Evolutionary conservation across 208 protist species (phyloP), one percentile per base, ranked within the genome.

Genomic region (Leishmania tropica): DNA sequence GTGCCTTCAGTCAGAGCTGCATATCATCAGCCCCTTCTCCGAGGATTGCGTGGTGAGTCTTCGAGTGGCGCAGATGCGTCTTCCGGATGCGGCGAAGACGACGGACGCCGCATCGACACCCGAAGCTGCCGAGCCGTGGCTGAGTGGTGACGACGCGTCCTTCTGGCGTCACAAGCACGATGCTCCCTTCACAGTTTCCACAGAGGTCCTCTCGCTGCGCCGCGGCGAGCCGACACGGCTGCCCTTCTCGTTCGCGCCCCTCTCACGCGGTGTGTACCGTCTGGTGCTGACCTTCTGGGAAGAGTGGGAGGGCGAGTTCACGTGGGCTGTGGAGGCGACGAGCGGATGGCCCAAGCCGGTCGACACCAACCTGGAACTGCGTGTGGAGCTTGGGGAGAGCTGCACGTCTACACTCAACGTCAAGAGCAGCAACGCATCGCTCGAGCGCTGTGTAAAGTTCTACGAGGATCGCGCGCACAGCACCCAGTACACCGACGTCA

Each of bases 241-340:
- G 65, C 79, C 85, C 37, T 65, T 98, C 37, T 90, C 96, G 48
- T 98, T 98, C 80, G 78, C 96, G 48, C 96, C 95, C 31, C 94
- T 96, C 71, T 85, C 88, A 47, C 82, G 95, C 10, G 96, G 97
- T 40, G 78, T 78, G 15, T 98, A 99, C 79, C 73, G 79, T 64
- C 87, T 93, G 68, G 77, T 81, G 45, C 80, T 98, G 31, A 92
- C 94, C 45, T 97, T 99, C 85, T 84, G 89, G 42, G 97, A 98
- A 83, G 94, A 95, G 73, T 74, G 77, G 6, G 91, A 96, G 68
- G 97, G 97, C 47, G 97, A 99, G 88, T 98, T 98, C 81, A 94
- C 95, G 47, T 96, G 94, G 82, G 72, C 91, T 65, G 72, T 99
- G 35, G 80, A 90, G 60, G 96, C 89, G 45, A 94, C 80, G 24